phyloP scores from a whole-genome alignment of 352 stramenopile genomes.

The Globisporangium paddicum region DNA sequence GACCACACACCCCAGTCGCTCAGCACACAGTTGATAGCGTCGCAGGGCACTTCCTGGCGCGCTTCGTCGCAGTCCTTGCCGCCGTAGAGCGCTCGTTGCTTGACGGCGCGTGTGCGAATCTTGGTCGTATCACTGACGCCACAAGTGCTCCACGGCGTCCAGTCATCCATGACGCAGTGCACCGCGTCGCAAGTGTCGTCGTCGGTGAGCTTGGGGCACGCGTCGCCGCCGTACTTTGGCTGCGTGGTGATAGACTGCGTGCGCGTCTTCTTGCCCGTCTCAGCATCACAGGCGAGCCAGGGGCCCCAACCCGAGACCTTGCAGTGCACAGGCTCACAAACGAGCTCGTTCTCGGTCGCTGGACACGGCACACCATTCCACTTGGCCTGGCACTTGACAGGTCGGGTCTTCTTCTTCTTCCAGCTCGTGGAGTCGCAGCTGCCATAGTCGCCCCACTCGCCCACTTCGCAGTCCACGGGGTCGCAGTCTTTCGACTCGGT shows the following conservation, averaged over 20 bases:
- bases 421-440: conserved; percentile 36
- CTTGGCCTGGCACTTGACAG: conserved; percentile 22
- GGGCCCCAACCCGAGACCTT: conserved; percentile 24
- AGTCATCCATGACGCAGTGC: conserved; percentile 33
- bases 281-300: conserved; percentile 30
- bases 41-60: conserved; percentile 34
- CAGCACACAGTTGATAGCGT: conserved; percentile 43
- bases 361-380: conserved; percentile 40
- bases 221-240: conserved; percentile 31
- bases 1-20: conserved; percentile 39
- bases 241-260: conserved; percentile 18
- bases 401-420: conserved; percentile 42
- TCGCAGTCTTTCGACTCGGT: conserved; percentile 36
- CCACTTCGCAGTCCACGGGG: conserved; percentile 37
- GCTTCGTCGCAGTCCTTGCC: conserved; percentile 24
- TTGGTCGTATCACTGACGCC: conserved; percentile 21
- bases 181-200: conserved; percentile 34
- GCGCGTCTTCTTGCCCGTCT: conserved; percentile 33
- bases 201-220: conserved; percentile 25
- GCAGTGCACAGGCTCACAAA: conserved; percentile 51
- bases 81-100: conserved; percentile 27
- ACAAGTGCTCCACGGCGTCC: conserved; percentile 32
- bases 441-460: conserved; percentile 35
- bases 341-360: conserved; percentile 35
- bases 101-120: conserved; percentile 25